A percentile compares a stretch with the other conserved stretches of the same genome.
phyloP scores from a whole-genome alignment of 2,329 filamentous ascomycete species.

The Curvularia hawaiiensis region DNA sequence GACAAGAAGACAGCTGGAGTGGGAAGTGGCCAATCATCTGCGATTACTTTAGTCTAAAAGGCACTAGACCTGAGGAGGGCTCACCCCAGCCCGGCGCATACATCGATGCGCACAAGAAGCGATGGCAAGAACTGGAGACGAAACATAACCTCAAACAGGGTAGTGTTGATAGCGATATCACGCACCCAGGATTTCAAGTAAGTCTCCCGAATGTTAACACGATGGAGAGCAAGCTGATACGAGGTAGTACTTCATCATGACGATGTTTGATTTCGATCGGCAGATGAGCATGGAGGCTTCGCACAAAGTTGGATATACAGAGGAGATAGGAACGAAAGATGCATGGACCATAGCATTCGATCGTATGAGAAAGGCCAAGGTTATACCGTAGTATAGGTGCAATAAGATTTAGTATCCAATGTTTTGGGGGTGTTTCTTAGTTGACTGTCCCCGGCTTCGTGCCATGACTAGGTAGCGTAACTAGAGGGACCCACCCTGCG shows the following conservation, averaged over 20 bases:
- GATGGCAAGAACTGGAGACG: conserved; percentile 38
- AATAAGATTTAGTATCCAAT: not conserved
- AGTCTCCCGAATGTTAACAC: not conserved
- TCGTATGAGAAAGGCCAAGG: conserved; percentile 49
- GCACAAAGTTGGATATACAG: conserved; percentile 46
- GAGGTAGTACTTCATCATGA: conserved; percentile 41
- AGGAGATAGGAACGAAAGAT: conserved; percentile 45
- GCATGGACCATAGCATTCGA: conserved; percentile 54
- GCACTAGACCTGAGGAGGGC: conserved; percentile 39
- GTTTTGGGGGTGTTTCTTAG: not conserved
- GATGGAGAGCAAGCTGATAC: conserved; percentile 6
- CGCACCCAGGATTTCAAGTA: conserved; percentile 41
- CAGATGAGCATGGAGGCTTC: conserved; percentile 53
- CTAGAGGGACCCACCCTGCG: not conserved
- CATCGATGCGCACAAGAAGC: conserved; percentile 33
- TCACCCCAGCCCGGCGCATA: conserved; percentile 38
- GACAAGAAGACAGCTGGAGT: conserved; percentile 49
- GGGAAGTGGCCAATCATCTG: conserved; percentile 55
- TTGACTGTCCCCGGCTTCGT: not conserved
- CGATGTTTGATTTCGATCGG: conserved; percentile 54
- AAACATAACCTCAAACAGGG: conserved; percentile 41
- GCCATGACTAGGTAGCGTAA: not conserved
- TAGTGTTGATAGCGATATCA: conserved; percentile 54
- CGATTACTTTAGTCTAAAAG: conserved; percentile 54
- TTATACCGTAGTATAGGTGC: conserved; percentile 41